Evolutionary conservation across 2,329 filamentous ascomycete genomes (phyloP).

Genomic region (Pestalotiopsis sp.): DNA sequence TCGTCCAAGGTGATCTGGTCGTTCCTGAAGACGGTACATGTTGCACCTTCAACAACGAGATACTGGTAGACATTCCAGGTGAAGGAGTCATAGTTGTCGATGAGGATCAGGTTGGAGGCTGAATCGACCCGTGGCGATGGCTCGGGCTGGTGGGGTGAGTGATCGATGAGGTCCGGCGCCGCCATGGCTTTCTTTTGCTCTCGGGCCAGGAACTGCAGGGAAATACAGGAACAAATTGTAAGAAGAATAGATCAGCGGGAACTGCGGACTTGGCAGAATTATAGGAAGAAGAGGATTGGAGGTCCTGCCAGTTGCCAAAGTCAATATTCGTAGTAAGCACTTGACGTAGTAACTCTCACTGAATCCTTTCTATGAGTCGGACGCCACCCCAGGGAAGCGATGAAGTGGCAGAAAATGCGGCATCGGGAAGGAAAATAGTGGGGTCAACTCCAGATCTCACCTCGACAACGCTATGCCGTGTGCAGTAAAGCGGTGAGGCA

Average conservation of each 20-base stretch:
- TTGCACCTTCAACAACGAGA: conserved; percentile 91
- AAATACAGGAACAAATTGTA: background rate
- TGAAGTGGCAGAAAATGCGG: conserved; percentile 5
- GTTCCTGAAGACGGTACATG: conserved; percentile 87
- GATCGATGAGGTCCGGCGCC: conserved; percentile 62
- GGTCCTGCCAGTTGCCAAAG: background rate
- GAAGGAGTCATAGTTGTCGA: conserved; percentile 99
- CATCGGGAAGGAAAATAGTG: background rate
- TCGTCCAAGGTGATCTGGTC: conserved; percentile 88
- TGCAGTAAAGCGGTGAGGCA: background rate
- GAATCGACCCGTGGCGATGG: conserved; percentile 72
- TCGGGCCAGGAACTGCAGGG: background rate
- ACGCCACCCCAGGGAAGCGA: background rate
- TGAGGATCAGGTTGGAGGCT: conserved; percentile 88
- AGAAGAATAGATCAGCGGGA: background rate
- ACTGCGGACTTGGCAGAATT: background rate
- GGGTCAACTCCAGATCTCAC: background rate
- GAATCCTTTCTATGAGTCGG: background rate
- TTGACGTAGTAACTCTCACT: background rate
- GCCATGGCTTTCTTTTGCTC: conserved; percentile 39
- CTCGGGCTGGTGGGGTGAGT: conserved; percentile 84
- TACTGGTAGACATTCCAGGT: conserved; percentile 99
- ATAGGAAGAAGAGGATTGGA: background rate
- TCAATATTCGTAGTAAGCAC: conserved; percentile 2
- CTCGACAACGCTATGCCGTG: background rate